Evolutionary conservation across 1,284 basidiomycete species (phyloP).

Genomic region (Irpex sp.): DNA sequence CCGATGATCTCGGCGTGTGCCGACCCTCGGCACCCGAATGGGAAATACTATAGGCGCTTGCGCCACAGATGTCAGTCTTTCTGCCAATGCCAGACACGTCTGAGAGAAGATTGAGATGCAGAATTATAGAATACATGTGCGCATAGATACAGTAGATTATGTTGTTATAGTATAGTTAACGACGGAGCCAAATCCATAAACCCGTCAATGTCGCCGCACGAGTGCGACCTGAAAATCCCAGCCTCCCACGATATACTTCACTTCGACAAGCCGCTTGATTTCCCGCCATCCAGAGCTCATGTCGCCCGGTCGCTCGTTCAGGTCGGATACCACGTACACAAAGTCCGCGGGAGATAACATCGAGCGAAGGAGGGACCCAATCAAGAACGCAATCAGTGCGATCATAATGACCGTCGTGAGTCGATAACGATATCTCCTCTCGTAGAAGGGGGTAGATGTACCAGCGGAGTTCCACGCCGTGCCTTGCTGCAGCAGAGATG

Average conservation of each 20-base stretch:
- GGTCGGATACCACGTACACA: constrained; percentile 67
- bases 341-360: constrained; percentile 90
- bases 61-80: background rate
- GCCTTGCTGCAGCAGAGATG: background rate
- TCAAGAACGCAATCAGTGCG: constrained; percentile 83
- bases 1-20: constrained; percentile 1
- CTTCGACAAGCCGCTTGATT: constrained; percentile 71
- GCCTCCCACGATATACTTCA: constrained; percentile 71
- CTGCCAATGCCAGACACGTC: too few relatives aligned
- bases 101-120: background rate
- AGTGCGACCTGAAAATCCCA: constrained; percentile 80
- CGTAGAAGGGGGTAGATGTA: background rate
- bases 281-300: constrained; percentile 69
- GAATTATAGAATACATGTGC: constrained; percentile 3
- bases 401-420: constrained; percentile 69
- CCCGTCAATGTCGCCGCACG: constrained; percentile 58
- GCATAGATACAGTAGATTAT: constrained; percentile 1
- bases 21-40: background rate
- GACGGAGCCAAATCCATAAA: background rate
- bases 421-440: constrained; percentile 26
- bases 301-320: constrained; percentile 42
- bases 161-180: constrained; percentile 1
- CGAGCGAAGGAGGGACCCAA: constrained; percentile 86
- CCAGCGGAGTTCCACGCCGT: background rate
- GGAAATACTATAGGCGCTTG: background rate